Evolutionary conservation across 2,329 filamentous ascomycete genomes (phyloP).

Genomic region (Tolypocladium paradoxum): DNA sequence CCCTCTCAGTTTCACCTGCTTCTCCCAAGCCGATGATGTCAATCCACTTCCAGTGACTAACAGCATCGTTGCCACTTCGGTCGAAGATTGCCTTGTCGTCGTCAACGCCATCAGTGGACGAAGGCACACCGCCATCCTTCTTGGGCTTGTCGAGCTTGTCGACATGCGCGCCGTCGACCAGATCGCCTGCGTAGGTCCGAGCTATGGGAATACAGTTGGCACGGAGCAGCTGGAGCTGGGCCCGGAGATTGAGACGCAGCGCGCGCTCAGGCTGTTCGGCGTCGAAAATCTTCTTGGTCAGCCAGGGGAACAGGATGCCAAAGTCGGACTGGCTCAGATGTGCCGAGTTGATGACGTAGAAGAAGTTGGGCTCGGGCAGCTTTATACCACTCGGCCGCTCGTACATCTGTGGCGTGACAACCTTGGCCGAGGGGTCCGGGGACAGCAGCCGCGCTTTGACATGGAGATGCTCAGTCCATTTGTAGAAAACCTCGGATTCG

Average conservation of each 20-base stretch:
- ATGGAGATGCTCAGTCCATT: slow-evolving; percentile 64
- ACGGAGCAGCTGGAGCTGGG: slow-evolving; percentile 45
- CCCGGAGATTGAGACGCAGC: slow-evolving; percentile 47
- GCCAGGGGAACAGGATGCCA: slow-evolving; percentile 68
- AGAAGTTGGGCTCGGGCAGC: slow-evolving; percentile 52
- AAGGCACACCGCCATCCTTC: slow-evolving; percentile 3
- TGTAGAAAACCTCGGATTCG: slow-evolving; percentile 67
- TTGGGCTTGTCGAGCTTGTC: slow-evolving; percentile 22
- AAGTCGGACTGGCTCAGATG: slow-evolving; percentile 81
- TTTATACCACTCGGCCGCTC: slow-evolving; percentile 30
- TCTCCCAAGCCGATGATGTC: slow-evolving; percentile 39
- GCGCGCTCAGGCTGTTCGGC: slow-evolving; percentile 48
- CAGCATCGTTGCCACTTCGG: slow-evolving; percentile 23
- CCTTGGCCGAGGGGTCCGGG: slow-evolving; percentile 34
- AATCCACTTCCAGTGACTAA: slow-evolving; percentile 42
- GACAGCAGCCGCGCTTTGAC: slow-evolving; percentile 57
- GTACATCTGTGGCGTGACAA: slow-evolving; percentile 30
- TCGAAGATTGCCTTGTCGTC: slow-evolving; percentile 43
- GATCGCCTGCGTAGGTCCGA: slow-evolving; percentile 36
- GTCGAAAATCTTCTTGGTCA: slow-evolving; percentile 47
- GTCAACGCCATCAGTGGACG: slow-evolving; percentile 25
- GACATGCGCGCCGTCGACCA: slow-evolving; percentile 34
- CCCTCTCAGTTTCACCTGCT: slow-evolving; percentile 13
- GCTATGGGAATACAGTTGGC: slow-evolving; percentile 37
- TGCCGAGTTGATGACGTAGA: slow-evolving; percentile 62